These are phyloP conservation scores for Trichophyton simii DNA, from an alignment of 2,329 filamentous ascomycete species.

Conservation along the genomic window DNA sequence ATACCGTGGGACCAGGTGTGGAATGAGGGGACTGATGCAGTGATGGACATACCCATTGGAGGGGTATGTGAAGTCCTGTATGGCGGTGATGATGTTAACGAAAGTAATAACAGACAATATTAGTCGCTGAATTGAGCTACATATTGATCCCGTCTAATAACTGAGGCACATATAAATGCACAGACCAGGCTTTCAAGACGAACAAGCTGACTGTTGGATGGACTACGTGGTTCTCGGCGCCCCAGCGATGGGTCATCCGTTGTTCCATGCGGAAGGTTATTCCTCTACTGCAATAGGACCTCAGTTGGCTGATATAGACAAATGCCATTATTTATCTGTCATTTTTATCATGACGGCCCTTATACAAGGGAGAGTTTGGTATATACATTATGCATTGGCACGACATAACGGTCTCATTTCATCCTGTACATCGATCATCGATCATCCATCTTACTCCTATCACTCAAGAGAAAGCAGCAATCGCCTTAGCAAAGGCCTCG, in stretches of 20 bases:
- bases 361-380: background rate
- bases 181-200: background rate
- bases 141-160: too few relatives aligned
- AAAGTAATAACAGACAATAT: background rate
- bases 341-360: background rate
- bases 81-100: slow-evolving; percentile 39
- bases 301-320: background rate
- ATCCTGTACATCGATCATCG: too few relatives aligned
- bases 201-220: too few relatives aligned
- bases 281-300: background rate
- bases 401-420: background rate
- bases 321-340: background rate
- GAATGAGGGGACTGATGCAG: slow-evolving; percentile 88
- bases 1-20: slow-evolving; percentile 71
- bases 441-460: background rate
- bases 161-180: background rate
- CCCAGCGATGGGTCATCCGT: too few relatives aligned
- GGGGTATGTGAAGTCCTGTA: slow-evolving; percentile 94
- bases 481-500: background rate
- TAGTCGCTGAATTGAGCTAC: background rate
- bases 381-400: background rate
- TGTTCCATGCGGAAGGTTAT: background rate
- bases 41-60: slow-evolving; percentile 90
- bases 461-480: background rate
- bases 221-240: too few relatives aligned